These are phyloP conservation scores for Nigrospora oryzae DNA, from an alignment of 2,329 filamentous ascomycete genomes.

Conservation along the genomic window DNA sequence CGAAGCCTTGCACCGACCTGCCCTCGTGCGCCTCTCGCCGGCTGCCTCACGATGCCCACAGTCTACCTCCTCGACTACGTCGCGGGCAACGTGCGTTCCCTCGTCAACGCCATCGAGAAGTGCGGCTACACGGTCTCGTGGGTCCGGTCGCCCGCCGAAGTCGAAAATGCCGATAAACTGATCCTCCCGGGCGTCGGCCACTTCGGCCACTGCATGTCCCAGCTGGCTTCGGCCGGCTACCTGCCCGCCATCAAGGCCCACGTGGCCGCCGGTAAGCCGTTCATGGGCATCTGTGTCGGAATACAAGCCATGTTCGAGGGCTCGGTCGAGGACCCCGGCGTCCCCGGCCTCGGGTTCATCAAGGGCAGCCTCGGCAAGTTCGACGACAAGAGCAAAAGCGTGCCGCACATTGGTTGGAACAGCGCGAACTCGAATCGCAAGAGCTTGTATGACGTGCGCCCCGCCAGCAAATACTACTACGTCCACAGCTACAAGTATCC, in stretches of 20 bases:
- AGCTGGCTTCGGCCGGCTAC: slow-evolving; percentile 76
- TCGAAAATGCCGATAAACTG: slow-evolving; percentile 81
- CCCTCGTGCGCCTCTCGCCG: too few relatives aligned
- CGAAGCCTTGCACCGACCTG: not conserved
- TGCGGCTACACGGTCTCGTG: slow-evolving; percentile 89
- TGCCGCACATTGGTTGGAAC: slow-evolving; percentile 99
- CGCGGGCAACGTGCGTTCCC: slow-evolving; percentile 88
- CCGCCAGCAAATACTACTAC: slow-evolving; percentile 94
- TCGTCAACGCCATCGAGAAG: slow-evolving; percentile 97
- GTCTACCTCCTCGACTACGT: slow-evolving; percentile 83
- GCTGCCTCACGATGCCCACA: slow-evolving; percentile 49
- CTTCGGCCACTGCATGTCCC: slow-evolving; percentile 89
- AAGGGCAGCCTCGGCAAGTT: slow-evolving; percentile 67
- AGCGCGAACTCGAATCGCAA: slow-evolving; percentile 59
- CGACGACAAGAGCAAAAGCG: slow-evolving; percentile 68
- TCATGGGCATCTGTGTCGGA: slow-evolving; percentile 96
- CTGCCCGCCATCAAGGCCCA: slow-evolving; percentile 74
- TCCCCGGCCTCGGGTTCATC: slow-evolving; percentile 69
- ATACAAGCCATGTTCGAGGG: slow-evolving; percentile 83
- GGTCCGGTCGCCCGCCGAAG: slow-evolving; percentile 77
- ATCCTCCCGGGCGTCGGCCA: slow-evolving; percentile 95
- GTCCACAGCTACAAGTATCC: slow-evolving; percentile 89
- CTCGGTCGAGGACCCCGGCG: slow-evolving; percentile 67
- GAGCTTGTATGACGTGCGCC: slow-evolving; percentile 67
- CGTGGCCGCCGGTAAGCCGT: slow-evolving; percentile 86